A percentile compares a stretch with the other conserved stretches of the same genome.
Evolutionary conservation across 2,329 filamentous ascomycete genomes (phyloP).

Genomic region (Exophiala sideris): DNA sequence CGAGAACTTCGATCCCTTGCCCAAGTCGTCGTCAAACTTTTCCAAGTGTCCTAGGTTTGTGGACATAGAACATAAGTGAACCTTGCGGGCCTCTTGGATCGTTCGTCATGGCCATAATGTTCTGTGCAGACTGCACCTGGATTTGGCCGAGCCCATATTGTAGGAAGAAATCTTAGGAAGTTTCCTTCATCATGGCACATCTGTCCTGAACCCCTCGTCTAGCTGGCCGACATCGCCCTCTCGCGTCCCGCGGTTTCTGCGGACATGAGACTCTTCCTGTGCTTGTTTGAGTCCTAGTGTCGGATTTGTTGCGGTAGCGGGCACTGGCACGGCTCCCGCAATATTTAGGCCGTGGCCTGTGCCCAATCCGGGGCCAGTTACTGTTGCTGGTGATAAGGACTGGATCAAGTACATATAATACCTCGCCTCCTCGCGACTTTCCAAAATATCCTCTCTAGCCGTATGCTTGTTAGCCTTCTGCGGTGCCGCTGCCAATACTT

Average conservation of each 20-base stretch:
- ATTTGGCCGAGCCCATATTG: background rate
- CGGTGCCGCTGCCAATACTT: conserved; percentile 61
- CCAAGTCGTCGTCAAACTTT: too few relatives aligned
- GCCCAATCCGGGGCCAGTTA: too few relatives aligned
- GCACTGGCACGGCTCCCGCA: background rate
- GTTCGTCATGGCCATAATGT: too few relatives aligned
- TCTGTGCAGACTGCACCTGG: too few relatives aligned
- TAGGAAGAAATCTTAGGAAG: background rate
- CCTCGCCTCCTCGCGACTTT: conserved; percentile 87
- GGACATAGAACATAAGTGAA: too few relatives aligned
- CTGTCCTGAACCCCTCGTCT: conserved; percentile 9
- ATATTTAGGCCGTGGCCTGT: too few relatives aligned
- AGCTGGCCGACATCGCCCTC: background rate
- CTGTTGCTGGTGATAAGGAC: too few relatives aligned
- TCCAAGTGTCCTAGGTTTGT: too few relatives aligned
- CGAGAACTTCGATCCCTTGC: too few relatives aligned
- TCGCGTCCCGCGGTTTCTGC: background rate
- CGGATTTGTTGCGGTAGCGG: background rate
- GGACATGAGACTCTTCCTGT: conserved; percentile 4
- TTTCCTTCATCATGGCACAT: conserved; percentile 3
- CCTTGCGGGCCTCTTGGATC: too few relatives aligned
- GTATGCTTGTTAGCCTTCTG: conserved; percentile 74
- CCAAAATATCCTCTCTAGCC: conserved; percentile 83
- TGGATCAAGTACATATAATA: conserved; percentile 67
- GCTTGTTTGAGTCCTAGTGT: conserved; percentile 1